Base-by-base conservation (phyloP, 345 rosid species). In the Eucalyptus polyanthemos region DNA sequence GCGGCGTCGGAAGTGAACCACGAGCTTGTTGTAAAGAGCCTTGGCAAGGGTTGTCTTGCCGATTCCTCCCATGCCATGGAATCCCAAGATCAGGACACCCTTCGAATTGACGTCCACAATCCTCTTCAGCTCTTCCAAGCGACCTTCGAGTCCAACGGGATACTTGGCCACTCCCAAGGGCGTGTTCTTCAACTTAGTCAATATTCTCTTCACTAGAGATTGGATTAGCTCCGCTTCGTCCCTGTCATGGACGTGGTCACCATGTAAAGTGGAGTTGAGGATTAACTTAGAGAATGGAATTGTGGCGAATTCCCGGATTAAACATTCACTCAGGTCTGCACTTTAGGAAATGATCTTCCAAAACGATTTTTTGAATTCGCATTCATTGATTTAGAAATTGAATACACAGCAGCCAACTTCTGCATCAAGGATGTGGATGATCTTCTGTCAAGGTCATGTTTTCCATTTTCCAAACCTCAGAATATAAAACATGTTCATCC, bases 31-130 rank as follows among this genome's bases (percentile, higher is more conserved):
- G 85, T 86, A 92, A n/a, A 94, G 80, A 72, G 92, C 94, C 88
- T 89, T 90, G 49, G 92, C 91, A 80, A 93, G 87, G 50, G 95
- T 93, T 8, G 95, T 94, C 87, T 94, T 94, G 37, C 94, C 94
- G 47, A 92, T 54, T 40, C 94, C 94, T 31, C 94, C 94, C 40
- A 93, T 89, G 42, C 95, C 94, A 80, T 91, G 27, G 56, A 93
- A 90, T 11, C 93, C 93, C 65, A 93, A 51, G 81, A 92, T 88
- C 62, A 80, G 72, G 67, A 90, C 88, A 22, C 88, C 88, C 8
- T 67, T 90, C 11, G 89, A 88, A 60, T 88, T 88, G 13, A 90
- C 85, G 89, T 92, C 83, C 16, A 91, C 50, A 50, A 93, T 53
- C 76, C 86, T 67, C 54, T 87, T 50, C 54, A 93, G 69, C 67